phyloP scores from a whole-genome alignment of 2,329 filamentous ascomycete species.

The Stachybotrys echinatus region DNA sequence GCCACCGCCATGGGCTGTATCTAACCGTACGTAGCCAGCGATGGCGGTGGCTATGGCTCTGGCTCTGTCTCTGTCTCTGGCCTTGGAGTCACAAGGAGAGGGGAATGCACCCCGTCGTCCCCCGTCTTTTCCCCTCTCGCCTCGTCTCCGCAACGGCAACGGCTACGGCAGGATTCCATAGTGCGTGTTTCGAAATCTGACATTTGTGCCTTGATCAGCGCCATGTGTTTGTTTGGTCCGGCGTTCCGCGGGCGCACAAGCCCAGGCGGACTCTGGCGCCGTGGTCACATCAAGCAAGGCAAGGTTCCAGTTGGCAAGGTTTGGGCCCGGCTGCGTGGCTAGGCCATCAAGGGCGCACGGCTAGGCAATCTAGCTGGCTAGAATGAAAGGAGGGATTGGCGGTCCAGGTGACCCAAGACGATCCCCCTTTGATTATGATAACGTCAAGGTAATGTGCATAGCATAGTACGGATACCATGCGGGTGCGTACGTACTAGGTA shows the following conservation, averaged over 20 bases:
- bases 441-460: too few species aligned
- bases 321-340: not conserved
- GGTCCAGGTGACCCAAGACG: not conserved
- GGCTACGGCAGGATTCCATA: not conserved
- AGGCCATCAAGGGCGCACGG: not conserved
- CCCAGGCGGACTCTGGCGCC: not conserved
- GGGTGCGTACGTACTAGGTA: too few species aligned
- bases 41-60: too few species aligned
- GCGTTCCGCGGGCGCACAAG: not conserved
- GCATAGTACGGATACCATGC: too few species aligned
- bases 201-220: slow-evolving; percentile 3
- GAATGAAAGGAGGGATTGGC: not conserved
- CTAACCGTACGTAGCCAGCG: too few species aligned
- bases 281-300: not conserved
- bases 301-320: too few species aligned
- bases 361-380: not conserved
- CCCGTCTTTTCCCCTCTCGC: not conserved
- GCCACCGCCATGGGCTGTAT: not conserved
- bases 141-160: too few species aligned
- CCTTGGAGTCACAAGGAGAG: too few species aligned
- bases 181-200: not conserved
- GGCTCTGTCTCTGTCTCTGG: too few species aligned
- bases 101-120: not conserved
- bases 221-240: not conserved
- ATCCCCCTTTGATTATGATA: not conserved